These are phyloP conservation scores for Candida insectalens DNA, from an alignment of 805 yeast species.

Conservation along the genomic window DNA sequence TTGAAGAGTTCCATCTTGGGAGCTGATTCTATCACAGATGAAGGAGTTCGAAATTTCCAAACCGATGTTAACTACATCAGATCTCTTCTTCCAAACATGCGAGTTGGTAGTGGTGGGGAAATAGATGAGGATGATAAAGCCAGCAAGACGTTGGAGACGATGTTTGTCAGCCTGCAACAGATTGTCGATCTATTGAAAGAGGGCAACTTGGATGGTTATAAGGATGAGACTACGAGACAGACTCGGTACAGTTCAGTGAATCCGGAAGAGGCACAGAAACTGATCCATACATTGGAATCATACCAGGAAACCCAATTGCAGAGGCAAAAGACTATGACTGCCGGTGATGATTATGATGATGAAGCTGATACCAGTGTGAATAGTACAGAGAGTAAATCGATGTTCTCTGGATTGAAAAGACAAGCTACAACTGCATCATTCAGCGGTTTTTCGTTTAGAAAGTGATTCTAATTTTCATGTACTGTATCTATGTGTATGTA, in stretches of 20 bases:
- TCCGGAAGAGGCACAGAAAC: constrained; percentile 56
- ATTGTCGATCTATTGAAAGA: constrained; percentile 60
- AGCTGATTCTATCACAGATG: constrained; percentile 48
- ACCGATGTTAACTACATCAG: constrained; percentile 75
- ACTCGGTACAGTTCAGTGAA: constrained; percentile 66
- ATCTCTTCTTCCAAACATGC: constrained; percentile 32
- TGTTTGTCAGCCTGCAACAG: constrained; percentile 69
- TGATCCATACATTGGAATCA: constrained; percentile 44
- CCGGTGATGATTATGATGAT: no score
- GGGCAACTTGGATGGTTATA: constrained; percentile 57
- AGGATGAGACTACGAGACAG: constrained; percentile 42
- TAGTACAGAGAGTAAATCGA: constrained; percentile 13
- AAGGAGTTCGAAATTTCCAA: constrained; percentile 64
- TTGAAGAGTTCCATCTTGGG: constrained; percentile 51
- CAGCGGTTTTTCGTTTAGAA: constrained; percentile 14
- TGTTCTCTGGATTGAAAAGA: constrained; percentile 18
- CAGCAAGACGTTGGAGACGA: constrained; percentile 2
- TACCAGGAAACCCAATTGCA: no score
- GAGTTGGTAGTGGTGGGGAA: constrained; percentile 2
- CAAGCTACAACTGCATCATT: constrained; percentile 9
- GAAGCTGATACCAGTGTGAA: no score
- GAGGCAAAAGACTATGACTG: no score
- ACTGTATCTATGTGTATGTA: neutral
- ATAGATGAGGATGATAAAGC: constrained; percentile 4
- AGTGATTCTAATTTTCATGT: constrained; percentile 2